Conservation (phyloP, 768 basidiomycete genomes). For the Mycena floridula region DNA sequence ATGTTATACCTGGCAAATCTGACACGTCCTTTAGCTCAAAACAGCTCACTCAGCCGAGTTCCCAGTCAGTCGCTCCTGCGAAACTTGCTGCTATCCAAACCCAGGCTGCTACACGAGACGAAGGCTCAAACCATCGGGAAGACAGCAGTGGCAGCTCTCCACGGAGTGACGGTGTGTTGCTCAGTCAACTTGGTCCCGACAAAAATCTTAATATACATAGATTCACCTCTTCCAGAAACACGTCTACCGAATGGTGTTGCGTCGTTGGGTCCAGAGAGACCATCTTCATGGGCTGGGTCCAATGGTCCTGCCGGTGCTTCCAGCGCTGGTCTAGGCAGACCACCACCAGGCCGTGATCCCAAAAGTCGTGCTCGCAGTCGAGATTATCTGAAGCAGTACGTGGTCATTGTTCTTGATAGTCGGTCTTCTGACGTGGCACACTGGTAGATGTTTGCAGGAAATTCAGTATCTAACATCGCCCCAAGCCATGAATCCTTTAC, state of each 20-base stretch:
- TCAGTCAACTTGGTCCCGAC: not conserved
- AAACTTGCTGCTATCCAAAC: constrained; percentile 62
- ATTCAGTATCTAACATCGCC: constrained; percentile 96
- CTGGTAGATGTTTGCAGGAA: constrained; percentile 86
- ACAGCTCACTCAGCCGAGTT: constrained; percentile 59
- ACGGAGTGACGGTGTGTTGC: constrained; percentile 66
- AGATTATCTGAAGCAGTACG: constrained; percentile 95
- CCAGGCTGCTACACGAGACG: constrained; percentile 56
- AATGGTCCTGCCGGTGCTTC: constrained; percentile 39
- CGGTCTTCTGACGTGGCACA: not conserved
- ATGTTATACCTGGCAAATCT: no score
- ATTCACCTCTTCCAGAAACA: constrained; percentile 67
- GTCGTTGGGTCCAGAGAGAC: constrained; percentile 41
- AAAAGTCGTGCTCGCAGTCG: constrained; percentile 91
- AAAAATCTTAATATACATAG: constrained; percentile 29
- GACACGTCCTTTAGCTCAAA: constrained; percentile 55
- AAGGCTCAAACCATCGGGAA: constrained; percentile 66
- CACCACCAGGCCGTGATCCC: constrained; percentile 82
- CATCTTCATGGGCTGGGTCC: constrained; percentile 50
- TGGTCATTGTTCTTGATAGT: constrained; percentile 10
- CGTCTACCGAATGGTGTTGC: constrained; percentile 59
- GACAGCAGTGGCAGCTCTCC: constrained; percentile 81
- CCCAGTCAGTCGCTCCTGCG: constrained; percentile 54
- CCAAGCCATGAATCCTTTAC: constrained; percentile 95
- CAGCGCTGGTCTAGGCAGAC: constrained; percentile 54